Evolutionary conservation across 805 yeast species (phyloP), one percentile per base, ranked within the genome.

Genomic region (Lachancea sp.): DNA sequence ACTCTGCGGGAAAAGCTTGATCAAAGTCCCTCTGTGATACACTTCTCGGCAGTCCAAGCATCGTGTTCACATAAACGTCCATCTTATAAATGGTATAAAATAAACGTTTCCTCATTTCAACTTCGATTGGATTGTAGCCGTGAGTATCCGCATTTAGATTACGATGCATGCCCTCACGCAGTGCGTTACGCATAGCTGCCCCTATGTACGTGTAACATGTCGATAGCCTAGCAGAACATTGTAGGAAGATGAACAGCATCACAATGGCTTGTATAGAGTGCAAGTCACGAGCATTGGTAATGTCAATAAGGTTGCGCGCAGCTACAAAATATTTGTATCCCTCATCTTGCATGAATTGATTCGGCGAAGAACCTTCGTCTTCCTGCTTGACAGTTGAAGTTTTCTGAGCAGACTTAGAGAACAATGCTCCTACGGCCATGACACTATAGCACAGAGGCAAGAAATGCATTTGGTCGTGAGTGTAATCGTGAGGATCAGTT

Each of bases 191-290:
- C 48, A 88, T 67, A 0, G 95, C 96, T 34, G 86, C 82, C 7
- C 96, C 96, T 48, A 88, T 84, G 60, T 86, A 88, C 0, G 95
- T 80, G 60, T 88, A 88, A 61, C 96, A 88, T 0, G 95, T 86
- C 0, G 95, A 83, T 39, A 88, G 66, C 42, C 95, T 70, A 0
- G 96, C 95, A 2, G 95, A 83, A 56, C 94, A 87, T 61, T 88
- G 96, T 39, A 89, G 66, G 58, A 87, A 88, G 47, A 88, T 70
- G 30, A 86, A 81, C 69, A 88, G 69, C 90, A 88, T 83, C 24
- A 87, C 82, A 29, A 86, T 78, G 0, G 95, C 80, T 62, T 88
- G 95, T 46, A 87, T 85, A 8, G 92, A 80, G 50, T 78, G 79
- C 15, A 85, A 70, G 57, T 86, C 95, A 12, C 88, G 74, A 2